phyloP scores from a whole-genome alignment of 2,329 filamentous ascomycete species.

The Epichloe baconii region DNA sequence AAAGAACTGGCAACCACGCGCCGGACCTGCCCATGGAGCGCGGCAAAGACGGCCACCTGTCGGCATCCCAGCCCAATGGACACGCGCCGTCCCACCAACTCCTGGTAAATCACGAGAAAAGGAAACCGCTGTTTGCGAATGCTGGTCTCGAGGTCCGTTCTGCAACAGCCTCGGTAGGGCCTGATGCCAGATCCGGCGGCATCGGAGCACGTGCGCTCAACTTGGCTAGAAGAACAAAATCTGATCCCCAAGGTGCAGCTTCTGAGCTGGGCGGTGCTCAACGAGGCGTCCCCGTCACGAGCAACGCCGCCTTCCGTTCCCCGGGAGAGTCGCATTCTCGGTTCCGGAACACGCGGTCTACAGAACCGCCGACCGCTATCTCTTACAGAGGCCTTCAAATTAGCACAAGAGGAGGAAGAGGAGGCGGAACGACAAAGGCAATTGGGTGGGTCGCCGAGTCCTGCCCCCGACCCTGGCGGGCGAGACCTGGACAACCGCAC shows the following conservation, averaged over 20 bases:
- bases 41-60: neutral
- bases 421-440: constrained; percentile 13
- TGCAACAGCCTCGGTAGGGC: constrained; percentile 1
- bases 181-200: constrained; percentile 2
- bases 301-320: constrained; percentile 13
- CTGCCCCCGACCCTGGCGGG: constrained; percentile 32
- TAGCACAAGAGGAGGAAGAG: constrained; percentile 19
- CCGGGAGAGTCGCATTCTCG: constrained; percentile 23
- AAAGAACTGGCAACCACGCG: neutral
- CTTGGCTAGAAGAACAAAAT: constrained; percentile 12
- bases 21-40: constrained; percentile 4
- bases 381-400: constrained; percentile 28
- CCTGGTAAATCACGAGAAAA: constrained; percentile 26
- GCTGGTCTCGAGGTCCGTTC: neutral
- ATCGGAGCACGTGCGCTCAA: neutral
- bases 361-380: constrained; percentile 23
- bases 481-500: constrained; percentile 13
- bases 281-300: constrained; percentile 1
- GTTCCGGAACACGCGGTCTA: constrained; percentile 14
- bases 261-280: constrained; percentile 5
- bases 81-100: constrained; percentile 13
- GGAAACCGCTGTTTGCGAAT: constrained; percentile 26
- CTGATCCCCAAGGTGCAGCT: constrained; percentile 12
- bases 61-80: neutral
- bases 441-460: constrained; percentile 36